Evolutionary conservation across 371 early-diverging fungal genomes (phyloP), one percentile per base, ranked within the genome.

Genomic region (Zychaea mexicana): DNA sequence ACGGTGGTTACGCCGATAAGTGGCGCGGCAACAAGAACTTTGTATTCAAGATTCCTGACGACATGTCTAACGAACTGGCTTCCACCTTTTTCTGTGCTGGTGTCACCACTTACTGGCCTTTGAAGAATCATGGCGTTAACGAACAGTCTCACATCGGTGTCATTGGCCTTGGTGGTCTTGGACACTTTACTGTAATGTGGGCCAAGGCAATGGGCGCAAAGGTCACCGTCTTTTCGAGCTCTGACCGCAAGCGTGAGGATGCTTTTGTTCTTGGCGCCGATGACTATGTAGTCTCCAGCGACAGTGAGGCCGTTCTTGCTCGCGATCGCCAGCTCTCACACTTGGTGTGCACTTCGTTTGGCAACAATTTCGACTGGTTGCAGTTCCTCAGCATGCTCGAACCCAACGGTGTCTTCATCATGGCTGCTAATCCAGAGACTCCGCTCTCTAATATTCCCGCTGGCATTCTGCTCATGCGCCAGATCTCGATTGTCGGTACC

Each of bases 1-100:
- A 83, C 42, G 91, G 91, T 47, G 91, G 91, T 0, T 90, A 90
- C 64, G 87, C 82, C 22, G 82, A 90, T 54, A 79, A 77, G 7
- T 83, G 87, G 64, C 73, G 90, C 30, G 88, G 88, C 17, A 75
- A 80, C 42, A 60, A 73, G 13, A 73, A 71, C 52, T 90, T 78
- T 61, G 83, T 73, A 2, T 82, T 90, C 74, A 80, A 76, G 63
- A 66, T 92, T 13, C 92, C 91, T 2, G 83, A 81, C 2, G 65
- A 57, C n/a, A 73, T 91, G 65, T 32, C 70, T 13, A 76, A 78
- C 19, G 77, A 78, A 31, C 66, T 69, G 17, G 90, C 88, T 5
- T 76, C 87, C 27, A 73, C 88, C 30, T 70, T 83, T 64, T 71
- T 75, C 22, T 77, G 66, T 55, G 71, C 70, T 27, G 77, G 92